phyloP scores from a whole-genome alignment of 768 basidiomycete genomes.

The Tephrocybe rancida region DNA sequence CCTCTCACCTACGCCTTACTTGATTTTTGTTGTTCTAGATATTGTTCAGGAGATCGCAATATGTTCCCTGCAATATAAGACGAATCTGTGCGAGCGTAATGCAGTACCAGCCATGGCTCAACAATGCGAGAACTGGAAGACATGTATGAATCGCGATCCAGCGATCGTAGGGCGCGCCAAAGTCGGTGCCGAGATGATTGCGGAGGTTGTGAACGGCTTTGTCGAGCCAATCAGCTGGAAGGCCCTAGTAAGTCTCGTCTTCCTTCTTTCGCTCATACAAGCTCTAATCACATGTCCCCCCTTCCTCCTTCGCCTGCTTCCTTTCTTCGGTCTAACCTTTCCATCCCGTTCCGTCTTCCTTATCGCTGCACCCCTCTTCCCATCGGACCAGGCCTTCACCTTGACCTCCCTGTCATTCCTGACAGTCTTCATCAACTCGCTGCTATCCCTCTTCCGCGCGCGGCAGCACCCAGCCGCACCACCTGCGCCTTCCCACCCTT shows the following conservation, averaged over 20 bases:
- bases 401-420: constrained; percentile 76
- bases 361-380: constrained; percentile 4
- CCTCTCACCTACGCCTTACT: not conserved
- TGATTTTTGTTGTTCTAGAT: constrained; percentile 45
- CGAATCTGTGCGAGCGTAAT: constrained; percentile 77
- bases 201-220: constrained; percentile 95
- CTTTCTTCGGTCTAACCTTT: not conserved
- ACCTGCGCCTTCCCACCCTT: constrained; percentile 30
- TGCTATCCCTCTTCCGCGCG: constrained; percentile 76
- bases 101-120: constrained; percentile 87
- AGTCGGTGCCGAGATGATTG: constrained; percentile 93
- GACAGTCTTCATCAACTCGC: constrained; percentile 80
- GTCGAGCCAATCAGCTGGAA: constrained; percentile 98
- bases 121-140: constrained; percentile 89
- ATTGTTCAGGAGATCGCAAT: constrained; percentile 91
- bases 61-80: constrained; percentile 79
- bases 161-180: constrained; percentile 85
- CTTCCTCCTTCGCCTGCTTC: not conserved
- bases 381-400: constrained; percentile 60
- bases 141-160: constrained; percentile 95
- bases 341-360: not conserved
- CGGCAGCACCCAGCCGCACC: constrained; percentile 51
- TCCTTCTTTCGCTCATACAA: not conserved
- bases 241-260: constrained; percentile 68
- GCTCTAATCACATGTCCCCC: constrained; percentile 15